Evolutionary conservation across 2,329 filamentous ascomycete genomes (phyloP).

Genomic region (Achaetomium macrosporum): DNA sequence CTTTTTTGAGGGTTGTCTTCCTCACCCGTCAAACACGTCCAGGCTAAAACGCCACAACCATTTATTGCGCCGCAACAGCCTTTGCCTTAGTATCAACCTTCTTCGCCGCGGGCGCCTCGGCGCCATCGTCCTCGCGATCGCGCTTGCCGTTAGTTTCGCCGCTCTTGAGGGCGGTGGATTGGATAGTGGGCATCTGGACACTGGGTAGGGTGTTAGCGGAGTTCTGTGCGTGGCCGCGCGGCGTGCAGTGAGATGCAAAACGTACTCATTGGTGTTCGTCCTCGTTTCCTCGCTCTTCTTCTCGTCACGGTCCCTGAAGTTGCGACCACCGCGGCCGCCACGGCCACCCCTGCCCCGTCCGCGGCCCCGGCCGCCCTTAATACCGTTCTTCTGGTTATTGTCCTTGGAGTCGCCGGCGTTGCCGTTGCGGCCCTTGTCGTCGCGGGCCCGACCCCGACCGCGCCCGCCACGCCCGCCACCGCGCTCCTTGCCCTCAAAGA

Average conservation of each 20-base stretch:
- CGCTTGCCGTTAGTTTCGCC: constrained; percentile 47
- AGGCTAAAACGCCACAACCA: background rate
- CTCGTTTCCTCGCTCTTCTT: constrained; percentile 29
- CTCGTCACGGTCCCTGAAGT: constrained; percentile 28
- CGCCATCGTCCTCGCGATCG: constrained; percentile 45
- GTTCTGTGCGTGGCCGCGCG: background rate
- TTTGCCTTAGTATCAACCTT: constrained; percentile 53
- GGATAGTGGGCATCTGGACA: constrained; percentile 38
- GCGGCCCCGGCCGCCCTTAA: constrained; percentile 41
- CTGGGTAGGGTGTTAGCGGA: constrained; percentile 19
- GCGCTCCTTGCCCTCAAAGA: constrained; percentile 42
- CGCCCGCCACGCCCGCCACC: constrained; percentile 35
- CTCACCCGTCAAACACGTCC: background rate
- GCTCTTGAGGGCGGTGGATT: constrained; percentile 33
- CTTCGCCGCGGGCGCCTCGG: constrained; percentile 47
- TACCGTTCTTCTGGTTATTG: constrained; percentile 57
- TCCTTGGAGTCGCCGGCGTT: constrained; percentile 51
- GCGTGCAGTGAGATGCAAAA: background rate
- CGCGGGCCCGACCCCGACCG: constrained; percentile 33
- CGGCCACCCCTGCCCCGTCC: constrained; percentile 35
- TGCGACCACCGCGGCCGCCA: constrained; percentile 30
- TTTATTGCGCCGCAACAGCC: constrained; percentile 22
- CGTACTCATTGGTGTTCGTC: constrained; percentile 31
- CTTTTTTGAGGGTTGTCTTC: background rate
- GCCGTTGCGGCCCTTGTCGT: constrained; percentile 52